Evolutionary conservation across 768 basidiomycete species (phyloP), one percentile per base, ranked within the genome.

Genomic region (Pleurotus sapidus): DNA sequence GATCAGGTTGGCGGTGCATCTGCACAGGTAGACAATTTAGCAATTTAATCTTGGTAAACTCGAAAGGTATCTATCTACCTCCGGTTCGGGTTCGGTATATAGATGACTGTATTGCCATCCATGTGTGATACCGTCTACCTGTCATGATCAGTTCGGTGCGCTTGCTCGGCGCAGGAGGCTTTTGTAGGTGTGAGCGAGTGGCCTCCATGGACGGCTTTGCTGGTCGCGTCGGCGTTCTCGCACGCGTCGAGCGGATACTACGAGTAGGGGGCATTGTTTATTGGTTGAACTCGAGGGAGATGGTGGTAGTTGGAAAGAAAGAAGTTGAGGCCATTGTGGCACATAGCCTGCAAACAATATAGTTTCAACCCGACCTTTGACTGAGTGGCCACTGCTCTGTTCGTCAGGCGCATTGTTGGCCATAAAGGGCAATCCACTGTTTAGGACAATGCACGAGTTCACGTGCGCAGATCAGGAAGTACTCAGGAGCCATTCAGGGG

Each of bases 261-360:
- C 57, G 57, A 15, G 42, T 50, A 30, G 57, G 57, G 15, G 57
- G 34, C 57, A 57, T 57, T 12, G 55, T 27, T 46, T n/a, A 46
- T n/a, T 25, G 8, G 55, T 46, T 23, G 23, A n/a, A n/a, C n/a
- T n/a, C n/a, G n/a, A 34, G 49, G 9, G 27, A 37, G 27, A 34
- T 49, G 45, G 46, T 48, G 46, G 56, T 55, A 12, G n/a, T 30
- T n/a, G 9, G 34, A 42, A 42, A n/a, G 51, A 54, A 42, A n/a
- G 51, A n/a, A 12, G 11, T 54, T 7, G 18, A 24, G 51, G 38
- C 17, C 49, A 38, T 51, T 51, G 49, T 23, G n/a, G 24, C 34
- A 37, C 39, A 42, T 11, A 51, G 9, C 30, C 49, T 27, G 15
- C n/a, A 25, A 18, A 51, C 30, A 51, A 25, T 38, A 23, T 51